phyloP scores from a whole-genome alignment of 805 yeast genomes.

The Jamesozyma hellenica region DNA sequence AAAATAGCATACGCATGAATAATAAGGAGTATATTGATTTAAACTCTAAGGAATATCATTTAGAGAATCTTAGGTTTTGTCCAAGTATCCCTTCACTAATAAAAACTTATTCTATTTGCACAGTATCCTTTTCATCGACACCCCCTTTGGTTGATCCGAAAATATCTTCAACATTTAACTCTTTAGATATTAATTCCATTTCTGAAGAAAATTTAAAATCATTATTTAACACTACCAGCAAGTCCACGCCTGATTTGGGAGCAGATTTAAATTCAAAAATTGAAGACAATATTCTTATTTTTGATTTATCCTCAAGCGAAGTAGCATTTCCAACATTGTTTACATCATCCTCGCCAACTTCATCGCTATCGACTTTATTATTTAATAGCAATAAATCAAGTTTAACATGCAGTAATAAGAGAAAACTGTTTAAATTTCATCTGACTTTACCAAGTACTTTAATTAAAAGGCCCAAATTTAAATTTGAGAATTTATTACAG shows the following conservation, averaged over 20 bases:
- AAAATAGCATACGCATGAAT: no score
- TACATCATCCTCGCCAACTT: constrained; percentile 5
- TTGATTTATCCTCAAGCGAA: constrained; percentile 19
- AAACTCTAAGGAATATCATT: constrained; percentile 7
- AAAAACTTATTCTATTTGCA: not conserved
- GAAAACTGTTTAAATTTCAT: constrained; percentile 17
- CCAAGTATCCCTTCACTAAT: not conserved
- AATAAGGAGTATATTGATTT: constrained; percentile 3
- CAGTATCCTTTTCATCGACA: not conserved
- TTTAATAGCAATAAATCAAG: constrained; percentile 1
- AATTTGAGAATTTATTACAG: constrained; percentile 20
- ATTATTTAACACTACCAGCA: not conserved
- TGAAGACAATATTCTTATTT: constrained; percentile 10
- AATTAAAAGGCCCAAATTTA: constrained; percentile 23
- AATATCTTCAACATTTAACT: not conserved
- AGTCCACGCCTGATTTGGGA: not conserved
- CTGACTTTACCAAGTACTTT: constrained; percentile 26
- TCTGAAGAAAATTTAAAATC: not conserved
- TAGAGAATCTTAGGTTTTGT: constrained; percentile 7
- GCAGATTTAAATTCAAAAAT: not conserved
- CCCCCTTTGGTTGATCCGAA: not conserved
- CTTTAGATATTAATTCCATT: not conserved
- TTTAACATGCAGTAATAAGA: constrained; percentile 1
- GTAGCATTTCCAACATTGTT: constrained; percentile 9
- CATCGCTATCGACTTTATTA: constrained; percentile 4